phyloP scores from a whole-genome alignment of 164 flowering plant species.

The Stephania cephalantha region DNA sequence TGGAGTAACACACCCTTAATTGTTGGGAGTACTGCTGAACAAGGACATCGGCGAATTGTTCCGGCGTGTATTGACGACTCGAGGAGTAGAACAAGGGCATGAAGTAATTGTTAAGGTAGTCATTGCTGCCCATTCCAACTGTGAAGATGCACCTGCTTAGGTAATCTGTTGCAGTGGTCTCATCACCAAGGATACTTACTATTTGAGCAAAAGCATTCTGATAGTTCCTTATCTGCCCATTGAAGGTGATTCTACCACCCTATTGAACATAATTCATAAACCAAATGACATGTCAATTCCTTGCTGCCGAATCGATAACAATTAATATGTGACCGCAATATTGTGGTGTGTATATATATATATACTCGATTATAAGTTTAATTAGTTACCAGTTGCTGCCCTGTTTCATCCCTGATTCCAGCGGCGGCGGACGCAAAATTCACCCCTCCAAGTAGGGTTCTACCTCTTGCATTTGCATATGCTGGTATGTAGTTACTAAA shows the following conservation, averaged over 20 bases:
- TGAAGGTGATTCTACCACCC: slow-evolving; percentile 57
- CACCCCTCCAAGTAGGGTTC: slow-evolving; percentile 24
- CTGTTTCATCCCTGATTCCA: slow-evolving; percentile 14
- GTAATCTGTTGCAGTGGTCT: not conserved
- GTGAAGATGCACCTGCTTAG: not conserved
- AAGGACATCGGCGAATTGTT: slow-evolving; percentile 56
- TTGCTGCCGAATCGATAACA: no score
- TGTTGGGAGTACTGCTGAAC: slow-evolving; percentile 51
- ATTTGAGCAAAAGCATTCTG: not conserved
- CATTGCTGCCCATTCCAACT: slow-evolving; percentile 9
- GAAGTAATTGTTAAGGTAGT: slow-evolving; percentile 21
- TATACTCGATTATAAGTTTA: no score
- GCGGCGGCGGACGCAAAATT: slow-evolving; percentile 12
- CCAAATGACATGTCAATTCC: no score
- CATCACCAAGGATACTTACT: not conserved
- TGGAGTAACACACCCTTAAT: slow-evolving; percentile 26
- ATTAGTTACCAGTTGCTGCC: slow-evolving; percentile 48
- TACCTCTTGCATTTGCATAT: slow-evolving; percentile 30
- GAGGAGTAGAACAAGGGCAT: slow-evolving; percentile 47
- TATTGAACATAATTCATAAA: slow-evolving; percentile 9
- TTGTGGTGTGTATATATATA: no score
- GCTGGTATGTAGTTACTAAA: slow-evolving; percentile 46
- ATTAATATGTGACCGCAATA: no score
- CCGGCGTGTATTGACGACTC: slow-evolving; percentile 45
- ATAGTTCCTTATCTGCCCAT: slow-evolving; percentile 5